Evolutionary conservation across 2,329 filamentous ascomycete species (phyloP), one percentile per base, ranked within the genome.

Genomic region (Colletotrichum cordylinicola): DNA sequence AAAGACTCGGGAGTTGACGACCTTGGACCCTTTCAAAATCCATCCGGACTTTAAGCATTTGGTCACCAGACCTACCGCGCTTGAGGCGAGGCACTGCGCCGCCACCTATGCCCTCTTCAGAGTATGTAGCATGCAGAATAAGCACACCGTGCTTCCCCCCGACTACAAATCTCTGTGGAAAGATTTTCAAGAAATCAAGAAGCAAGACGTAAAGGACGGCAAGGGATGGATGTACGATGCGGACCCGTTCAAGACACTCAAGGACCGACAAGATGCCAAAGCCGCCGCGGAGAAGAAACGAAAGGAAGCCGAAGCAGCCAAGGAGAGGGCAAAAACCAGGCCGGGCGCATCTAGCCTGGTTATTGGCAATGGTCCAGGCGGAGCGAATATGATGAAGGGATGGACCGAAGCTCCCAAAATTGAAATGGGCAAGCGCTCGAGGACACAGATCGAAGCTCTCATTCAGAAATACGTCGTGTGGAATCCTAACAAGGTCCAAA

Each of bases 51-150:
- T 97, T 82, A 94, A 94, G 80, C 91, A 96, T 74, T 88, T 97
- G 74, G 94, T 95, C 29, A 88, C 90, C 69, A 93, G 95, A 82
- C 90, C 94, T 8, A 97, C 94, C 6, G 93, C 96, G 1, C 90
- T 98, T 12, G 97, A 99, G 87, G 96, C 97, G 24, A 93, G 94
- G 75, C 96, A 99, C 87, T 97, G 98, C 79, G 96, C 96, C 10
- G 97, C 97, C 6, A 95, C 96, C 0, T 98, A 98, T 85, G 94
- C 93, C 4, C 89, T 99, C 10, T 98, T 97, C 82, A 91, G 97
- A 66, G 94, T 98, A 5, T 96, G 95, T 84, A 98, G 94, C 82
- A 98, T 98, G 93, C 96, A 96, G 85, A 98, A 98, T 82, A 92
- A 98, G 80, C 95, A 98, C 82, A 98, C 96, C 88, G 96, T 96